These are phyloP conservation scores for Metarhizium guizhouense DNA, from an alignment of 2,329 filamentous ascomycete genomes.

Conservation along the genomic window DNA sequence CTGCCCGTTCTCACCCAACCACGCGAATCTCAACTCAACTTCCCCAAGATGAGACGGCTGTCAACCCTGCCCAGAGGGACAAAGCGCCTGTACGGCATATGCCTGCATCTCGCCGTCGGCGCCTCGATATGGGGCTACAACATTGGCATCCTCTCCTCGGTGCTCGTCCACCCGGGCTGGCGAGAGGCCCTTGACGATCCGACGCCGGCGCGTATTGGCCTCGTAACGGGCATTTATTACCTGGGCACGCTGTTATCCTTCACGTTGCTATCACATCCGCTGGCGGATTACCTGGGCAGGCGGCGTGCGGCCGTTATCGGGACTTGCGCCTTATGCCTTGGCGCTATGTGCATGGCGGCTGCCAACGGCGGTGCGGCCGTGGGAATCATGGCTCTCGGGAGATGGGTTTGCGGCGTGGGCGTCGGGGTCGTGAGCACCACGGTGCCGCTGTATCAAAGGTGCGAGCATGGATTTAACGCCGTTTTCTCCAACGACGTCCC, in stretches of 20 bases:
- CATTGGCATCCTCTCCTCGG: constrained; percentile 46
- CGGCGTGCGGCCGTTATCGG: constrained; percentile 41
- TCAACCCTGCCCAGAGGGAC: constrained; percentile 7
- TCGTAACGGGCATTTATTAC: constrained; percentile 50
- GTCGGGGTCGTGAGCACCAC: constrained; percentile 46
- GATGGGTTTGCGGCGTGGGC: constrained; percentile 43
- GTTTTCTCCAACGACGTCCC: not conserved
- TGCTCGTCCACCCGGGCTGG: constrained; percentile 49
- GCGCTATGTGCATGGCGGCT: constrained; percentile 37
- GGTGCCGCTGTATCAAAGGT: constrained; percentile 45
- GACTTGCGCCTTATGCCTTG: constrained; percentile 36
- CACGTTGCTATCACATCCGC: constrained; percentile 41
- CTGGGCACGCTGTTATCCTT: constrained; percentile 47
- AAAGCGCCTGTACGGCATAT: constrained; percentile 34
- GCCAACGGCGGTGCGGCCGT: constrained; percentile 32
- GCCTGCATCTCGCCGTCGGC: constrained; percentile 44
- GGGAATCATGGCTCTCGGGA: constrained; percentile 39
- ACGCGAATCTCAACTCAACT: not conserved
- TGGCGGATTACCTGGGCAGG: constrained; percentile 42
- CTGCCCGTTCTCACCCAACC: too few relatives aligned
- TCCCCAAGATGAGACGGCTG: not conserved
- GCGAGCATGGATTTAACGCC: not conserved
- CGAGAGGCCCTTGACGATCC: constrained; percentile 34
- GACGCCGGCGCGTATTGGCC: constrained; percentile 35
- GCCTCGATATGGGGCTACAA: constrained; percentile 52